phyloP scores from a whole-genome alignment of 2,329 filamentous ascomycete species.

The Lecanosticta acicola region DNA sequence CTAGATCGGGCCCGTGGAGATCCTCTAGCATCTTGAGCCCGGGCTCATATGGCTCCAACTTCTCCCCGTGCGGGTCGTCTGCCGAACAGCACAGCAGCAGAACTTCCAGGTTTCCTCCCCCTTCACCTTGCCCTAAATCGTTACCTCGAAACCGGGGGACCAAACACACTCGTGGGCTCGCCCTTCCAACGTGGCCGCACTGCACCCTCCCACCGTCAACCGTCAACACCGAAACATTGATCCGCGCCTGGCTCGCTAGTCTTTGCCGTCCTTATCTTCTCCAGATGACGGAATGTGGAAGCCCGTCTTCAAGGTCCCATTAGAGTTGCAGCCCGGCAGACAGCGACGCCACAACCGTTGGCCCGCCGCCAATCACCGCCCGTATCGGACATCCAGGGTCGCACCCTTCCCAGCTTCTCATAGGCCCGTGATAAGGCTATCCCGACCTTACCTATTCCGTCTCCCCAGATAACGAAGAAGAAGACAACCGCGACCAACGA shows the following conservation, averaged over 20 bases:
- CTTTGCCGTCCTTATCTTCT: background rate
- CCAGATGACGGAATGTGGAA: too few relatives aligned
- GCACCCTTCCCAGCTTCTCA: background rate
- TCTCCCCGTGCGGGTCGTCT: too few relatives aligned
- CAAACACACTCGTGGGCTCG: too few relatives aligned
- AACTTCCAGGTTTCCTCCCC: too few relatives aligned
- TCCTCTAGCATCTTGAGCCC: too few relatives aligned
- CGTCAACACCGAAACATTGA: background rate
- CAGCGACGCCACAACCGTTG: background rate
- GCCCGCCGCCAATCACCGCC: background rate
- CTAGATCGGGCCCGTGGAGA: background rate
- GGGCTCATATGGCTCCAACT: too few relatives aligned
- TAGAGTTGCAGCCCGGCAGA: background rate
- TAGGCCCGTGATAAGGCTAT: background rate
- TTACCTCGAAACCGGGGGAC: too few relatives aligned
- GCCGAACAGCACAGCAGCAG: too few relatives aligned
- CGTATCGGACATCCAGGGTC: too few relatives aligned
- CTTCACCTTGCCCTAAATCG: too few relatives aligned
- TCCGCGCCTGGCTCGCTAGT: background rate
- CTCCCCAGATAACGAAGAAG: background rate
- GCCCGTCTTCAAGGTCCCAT: background rate
- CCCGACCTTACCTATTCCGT: background rate
- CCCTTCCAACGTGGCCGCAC: background rate
- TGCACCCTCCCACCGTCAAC: background rate
- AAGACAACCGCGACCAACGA: background rate